Base-by-base conservation (phyloP, 306 rosid genomes). In the Glycine soja region DNA sequence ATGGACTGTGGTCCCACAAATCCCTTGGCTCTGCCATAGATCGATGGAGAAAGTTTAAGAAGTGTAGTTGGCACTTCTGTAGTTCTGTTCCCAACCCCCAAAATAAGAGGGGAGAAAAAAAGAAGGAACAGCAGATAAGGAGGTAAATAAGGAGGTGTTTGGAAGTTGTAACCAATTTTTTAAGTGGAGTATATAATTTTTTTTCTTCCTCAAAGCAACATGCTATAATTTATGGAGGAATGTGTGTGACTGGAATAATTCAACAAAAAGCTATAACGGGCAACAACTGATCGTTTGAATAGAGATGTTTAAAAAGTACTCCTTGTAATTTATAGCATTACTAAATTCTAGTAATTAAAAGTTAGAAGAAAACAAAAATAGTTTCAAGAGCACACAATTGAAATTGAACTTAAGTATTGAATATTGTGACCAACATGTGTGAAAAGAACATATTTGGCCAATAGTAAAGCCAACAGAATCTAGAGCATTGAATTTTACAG, bases 391-490 rank as follows among this genome's bases (percentile, higher is more conserved):
- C 13, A 48, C 3, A 19, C 15, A 18, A 12, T 34, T 47, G 42
- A 51, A 54, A 71, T 62, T 18, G 38, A 43, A 80, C 78, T 5
- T 0, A 34, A 16, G 52, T 59, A 61, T 40, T 72, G 58, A 62
- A 62, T 34, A 63, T 24, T 81, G 63, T 47, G 11, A 54, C 30
- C 70, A 72, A 57, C 36, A 56, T 34, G 80, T 47, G 73, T 58
- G 81, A 69, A 58, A 75, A 70, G 46, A 61, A 59, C 47, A 76
- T 47, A 46, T 13, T 76, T 62, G 43, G 47, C 8, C 59, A 82
- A 51, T 13, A 58, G 70, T 7, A 47, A 46, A 57, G 77, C 78
- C 77, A 68, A 12, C 2, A 48, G 62, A 81, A 64, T 32, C 16
- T 43, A 64, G 42, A 47, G 76, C 70, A 36, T 75, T 80, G 30